Conservation (phyloP, 768 basidiomycete genomes). For the Glaciozyma antarctica region DNA sequence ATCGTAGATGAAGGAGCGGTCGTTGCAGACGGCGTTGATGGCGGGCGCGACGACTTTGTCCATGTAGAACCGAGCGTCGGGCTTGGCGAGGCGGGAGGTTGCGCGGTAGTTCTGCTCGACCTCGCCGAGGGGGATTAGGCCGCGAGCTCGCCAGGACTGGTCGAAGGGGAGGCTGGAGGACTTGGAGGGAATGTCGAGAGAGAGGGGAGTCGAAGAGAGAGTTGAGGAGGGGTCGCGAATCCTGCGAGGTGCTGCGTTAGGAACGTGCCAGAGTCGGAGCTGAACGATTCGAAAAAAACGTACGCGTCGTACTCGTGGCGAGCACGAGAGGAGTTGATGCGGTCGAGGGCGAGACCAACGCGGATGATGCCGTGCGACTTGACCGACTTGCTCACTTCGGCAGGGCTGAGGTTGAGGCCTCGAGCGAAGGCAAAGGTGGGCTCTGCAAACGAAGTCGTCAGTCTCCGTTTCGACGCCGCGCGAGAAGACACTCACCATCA, state of each 20-base stretch:
- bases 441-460: constrained; percentile 32
- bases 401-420: constrained; percentile 54
- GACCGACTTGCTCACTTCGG: constrained; percentile 42
- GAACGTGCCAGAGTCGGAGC: no score
- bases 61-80: constrained; percentile 70
- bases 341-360: constrained; percentile 16
- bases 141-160: constrained; percentile 28
- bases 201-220: not conserved
- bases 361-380: constrained; percentile 18
- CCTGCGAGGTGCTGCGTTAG: not conserved
- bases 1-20: constrained; percentile 64
- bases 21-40: constrained; percentile 56
- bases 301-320: constrained; percentile 7
- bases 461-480: constrained; percentile 1
- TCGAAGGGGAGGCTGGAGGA: constrained; percentile 5
- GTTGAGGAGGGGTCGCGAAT: constrained; percentile 1
- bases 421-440: constrained; percentile 72
- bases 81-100: constrained; percentile 70
- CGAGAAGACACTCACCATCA: constrained; percentile 47
- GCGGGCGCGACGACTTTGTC: constrained; percentile 80
- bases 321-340: not conserved
- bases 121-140: constrained; percentile 50
- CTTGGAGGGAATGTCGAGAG: constrained; percentile 9
- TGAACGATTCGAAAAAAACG: not conserved
- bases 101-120: constrained; percentile 59